A percentile compares a stretch with the other conserved stretches of the same genome.
Conservation (phyloP, 1,284 basidiomycete species). For the Boletellus deceptivus region DNA sequence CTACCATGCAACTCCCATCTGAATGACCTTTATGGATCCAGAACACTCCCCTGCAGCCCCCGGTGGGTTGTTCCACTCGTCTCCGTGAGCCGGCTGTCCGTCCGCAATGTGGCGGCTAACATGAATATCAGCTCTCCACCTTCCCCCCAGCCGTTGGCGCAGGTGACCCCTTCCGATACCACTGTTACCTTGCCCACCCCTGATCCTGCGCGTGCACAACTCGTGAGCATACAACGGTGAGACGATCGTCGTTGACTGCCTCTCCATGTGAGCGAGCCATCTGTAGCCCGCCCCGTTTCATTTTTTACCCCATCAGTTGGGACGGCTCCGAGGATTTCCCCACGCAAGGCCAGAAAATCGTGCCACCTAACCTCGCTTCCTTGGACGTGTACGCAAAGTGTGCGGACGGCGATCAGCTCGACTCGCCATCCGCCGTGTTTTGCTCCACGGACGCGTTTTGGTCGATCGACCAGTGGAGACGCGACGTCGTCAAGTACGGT, state of each 20-base stretch:
- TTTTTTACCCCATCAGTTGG: slow-evolving; percentile 29
- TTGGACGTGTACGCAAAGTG: not conserved
- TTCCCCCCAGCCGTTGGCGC: not conserved
- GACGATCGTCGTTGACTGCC: not conserved
- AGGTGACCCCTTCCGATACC: slow-evolving; percentile 21
- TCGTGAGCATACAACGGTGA: slow-evolving; percentile 12
- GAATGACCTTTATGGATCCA: not conserved
- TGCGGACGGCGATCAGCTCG: not conserved
- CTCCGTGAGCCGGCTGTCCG: not conserved
- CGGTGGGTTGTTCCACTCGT: not conserved
- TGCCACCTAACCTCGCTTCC: not conserved
- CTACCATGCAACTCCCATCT: not conserved
- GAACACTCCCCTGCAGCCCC: not conserved
- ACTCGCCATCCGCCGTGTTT: slow-evolving; percentile 7
- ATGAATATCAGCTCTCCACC: not conserved
- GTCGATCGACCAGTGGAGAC: slow-evolving; percentile 26
- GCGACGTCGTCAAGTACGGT: slow-evolving; percentile 9
- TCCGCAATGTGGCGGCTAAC: not conserved
- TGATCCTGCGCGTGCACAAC: slow-evolving; percentile 9
- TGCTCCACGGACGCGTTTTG: slow-evolving; percentile 15
- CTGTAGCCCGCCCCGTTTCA: slow-evolving; percentile 22
- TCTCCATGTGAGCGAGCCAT: not conserved
- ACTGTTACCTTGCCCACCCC: slow-evolving; percentile 19
- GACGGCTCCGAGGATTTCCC: slow-evolving; percentile 17
- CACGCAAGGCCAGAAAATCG: not conserved